These are phyloP conservation scores for Metschnikowia similis DNA, from an alignment of 805 yeast genomes.

Conservation along the genomic window DNA sequence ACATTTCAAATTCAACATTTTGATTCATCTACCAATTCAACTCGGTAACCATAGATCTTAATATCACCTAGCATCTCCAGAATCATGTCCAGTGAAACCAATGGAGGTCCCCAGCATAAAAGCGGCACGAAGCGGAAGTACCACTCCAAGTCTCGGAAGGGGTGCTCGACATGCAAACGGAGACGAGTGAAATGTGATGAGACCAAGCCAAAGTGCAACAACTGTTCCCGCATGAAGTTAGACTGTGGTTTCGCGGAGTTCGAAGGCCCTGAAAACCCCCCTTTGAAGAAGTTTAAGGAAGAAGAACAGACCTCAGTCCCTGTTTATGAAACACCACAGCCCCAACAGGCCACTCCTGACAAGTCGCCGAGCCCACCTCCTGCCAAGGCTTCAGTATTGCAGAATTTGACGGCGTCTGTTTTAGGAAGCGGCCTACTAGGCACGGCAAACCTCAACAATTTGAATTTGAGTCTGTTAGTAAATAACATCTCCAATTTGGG, in stretches of 20 bases:
- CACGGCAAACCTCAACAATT: slow-evolving; percentile 38
- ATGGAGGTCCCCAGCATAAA: background rate
- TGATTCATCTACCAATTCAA: background rate
- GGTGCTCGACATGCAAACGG: slow-evolving; percentile 85
- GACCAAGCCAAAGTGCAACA: slow-evolving; percentile 68
- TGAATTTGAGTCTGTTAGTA: slow-evolving; percentile 40
- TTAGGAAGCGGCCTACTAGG: slow-evolving; percentile 16
- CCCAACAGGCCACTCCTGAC: slow-evolving; percentile 24
- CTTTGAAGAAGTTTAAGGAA: slow-evolving; percentile 5
- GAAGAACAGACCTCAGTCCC: background rate
- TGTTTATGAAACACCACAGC: slow-evolving; percentile 9
- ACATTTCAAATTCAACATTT: slow-evolving; percentile 2
- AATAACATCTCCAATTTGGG: slow-evolving; percentile 35
- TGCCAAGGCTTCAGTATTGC: background rate
- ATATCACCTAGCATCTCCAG: background rate
- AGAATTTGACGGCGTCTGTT: slow-evolving; percentile 7
- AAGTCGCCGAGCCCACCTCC: slow-evolving; percentile 20
- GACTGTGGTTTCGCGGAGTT: slow-evolving; percentile 57
- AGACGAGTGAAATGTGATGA: slow-evolving; percentile 95
- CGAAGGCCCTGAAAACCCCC: slow-evolving; percentile 14
- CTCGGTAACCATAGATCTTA: background rate
- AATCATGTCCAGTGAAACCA: slow-evolving; percentile 1
- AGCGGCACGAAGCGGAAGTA: slow-evolving; percentile 59
- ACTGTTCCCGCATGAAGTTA: slow-evolving; percentile 75
- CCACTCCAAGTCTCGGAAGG: slow-evolving; percentile 84